Evolutionary conservation across 2,329 filamentous ascomycete genomes (phyloP).

Genomic region (Penicillium palitans): DNA sequence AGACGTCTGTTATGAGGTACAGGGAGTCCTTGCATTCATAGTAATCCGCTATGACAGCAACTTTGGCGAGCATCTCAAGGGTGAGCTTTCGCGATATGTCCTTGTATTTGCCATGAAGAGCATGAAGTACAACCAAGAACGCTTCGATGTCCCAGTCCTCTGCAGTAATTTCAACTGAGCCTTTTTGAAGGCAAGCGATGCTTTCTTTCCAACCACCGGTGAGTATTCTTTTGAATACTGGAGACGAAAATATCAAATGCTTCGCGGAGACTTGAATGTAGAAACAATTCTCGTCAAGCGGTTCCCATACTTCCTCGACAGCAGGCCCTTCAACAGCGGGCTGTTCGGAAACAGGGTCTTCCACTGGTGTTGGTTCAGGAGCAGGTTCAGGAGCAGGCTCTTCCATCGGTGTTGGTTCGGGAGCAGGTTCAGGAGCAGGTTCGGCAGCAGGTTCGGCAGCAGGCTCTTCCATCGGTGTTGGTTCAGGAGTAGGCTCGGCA

Average conservation of each 20-base stretch:
- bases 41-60: background rate
- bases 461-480: background rate
- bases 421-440: no score
- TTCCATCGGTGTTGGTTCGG: no score
- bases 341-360: no score
- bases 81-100: background rate
- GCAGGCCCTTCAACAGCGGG: background rate
- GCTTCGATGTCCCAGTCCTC: background rate
- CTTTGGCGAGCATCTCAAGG: background rate
- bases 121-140: background rate
- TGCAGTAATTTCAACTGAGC: background rate
- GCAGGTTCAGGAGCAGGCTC: no score
- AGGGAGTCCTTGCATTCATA: background rate
- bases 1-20: background rate
- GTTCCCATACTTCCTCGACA: background rate
- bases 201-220: background rate
- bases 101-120: background rate
- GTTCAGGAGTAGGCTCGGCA: no score
- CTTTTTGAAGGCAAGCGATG: background rate
- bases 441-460: no score
- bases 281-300: background rate
- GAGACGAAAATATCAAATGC: background rate
- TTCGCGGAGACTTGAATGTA: background rate
- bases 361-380: no score
- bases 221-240: background rate